phyloP scores from a whole-genome alignment of 1,139 yeast genomes.

The Taphrina confusa region DNA sequence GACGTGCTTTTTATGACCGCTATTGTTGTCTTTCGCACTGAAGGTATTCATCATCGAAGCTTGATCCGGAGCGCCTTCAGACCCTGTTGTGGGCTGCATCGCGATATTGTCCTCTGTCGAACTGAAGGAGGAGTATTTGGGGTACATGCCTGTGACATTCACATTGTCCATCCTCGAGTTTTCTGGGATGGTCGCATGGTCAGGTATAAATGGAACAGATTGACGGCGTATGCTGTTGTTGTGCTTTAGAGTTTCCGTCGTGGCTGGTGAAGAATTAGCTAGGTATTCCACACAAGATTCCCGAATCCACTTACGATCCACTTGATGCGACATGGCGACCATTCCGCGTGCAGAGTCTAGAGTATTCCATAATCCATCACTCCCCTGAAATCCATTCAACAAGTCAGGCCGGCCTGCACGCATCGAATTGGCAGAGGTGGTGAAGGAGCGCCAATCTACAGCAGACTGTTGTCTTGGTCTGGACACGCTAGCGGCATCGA shows the following conservation, averaged over 20 bases:
- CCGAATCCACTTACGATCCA: conserved; percentile 6
- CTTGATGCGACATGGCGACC: conserved; percentile 16
- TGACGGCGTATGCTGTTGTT: neutral
- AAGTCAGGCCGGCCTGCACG: neutral
- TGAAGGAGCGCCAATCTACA: conserved; percentile 17
- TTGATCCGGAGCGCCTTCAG: conserved; percentile 15
- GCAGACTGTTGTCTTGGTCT: conserved; percentile 21
- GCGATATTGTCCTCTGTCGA: neutral
- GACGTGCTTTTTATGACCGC: conserved; percentile 43
- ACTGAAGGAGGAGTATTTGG: neutral
- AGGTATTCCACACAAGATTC: neutral
- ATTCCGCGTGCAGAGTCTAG: conserved; percentile 14
- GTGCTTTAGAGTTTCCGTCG: neutral
- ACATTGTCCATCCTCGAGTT: conserved; percentile 4
- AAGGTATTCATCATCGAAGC: conserved; percentile 35
- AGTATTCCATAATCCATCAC: conserved; percentile 4
- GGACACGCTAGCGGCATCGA: conserved; percentile 4
- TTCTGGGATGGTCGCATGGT: neutral
- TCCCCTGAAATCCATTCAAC: neutral
- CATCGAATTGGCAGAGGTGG: neutral
- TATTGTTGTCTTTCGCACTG: conserved; percentile 25
- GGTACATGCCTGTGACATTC: neutral
- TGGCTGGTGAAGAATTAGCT: neutral
- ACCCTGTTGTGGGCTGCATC: conserved; percentile 1
- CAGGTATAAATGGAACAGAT: neutral